Evolutionary conservation across 2,329 filamentous ascomycete genomes (phyloP).

Genomic region (Fusarium sp.): DNA sequence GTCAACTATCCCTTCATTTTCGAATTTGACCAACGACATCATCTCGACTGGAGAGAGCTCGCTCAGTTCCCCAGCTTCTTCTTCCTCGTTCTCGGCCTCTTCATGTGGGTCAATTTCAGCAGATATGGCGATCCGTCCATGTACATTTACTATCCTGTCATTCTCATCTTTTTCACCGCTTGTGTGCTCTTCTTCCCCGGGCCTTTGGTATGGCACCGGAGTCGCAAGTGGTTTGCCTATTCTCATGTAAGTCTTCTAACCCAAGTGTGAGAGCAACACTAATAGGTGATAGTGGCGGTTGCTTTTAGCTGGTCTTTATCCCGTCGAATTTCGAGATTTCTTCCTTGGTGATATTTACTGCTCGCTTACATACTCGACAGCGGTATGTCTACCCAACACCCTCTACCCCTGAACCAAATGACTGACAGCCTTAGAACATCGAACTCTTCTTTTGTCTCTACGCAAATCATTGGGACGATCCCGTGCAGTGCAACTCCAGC

Average conservation of each 20-base stretch:
- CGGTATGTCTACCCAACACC: slow-evolving; percentile 66
- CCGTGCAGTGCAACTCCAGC: slow-evolving; percentile 83
- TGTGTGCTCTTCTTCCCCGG: slow-evolving; percentile 81
- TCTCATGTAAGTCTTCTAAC: slow-evolving; percentile 76
- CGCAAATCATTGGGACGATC: slow-evolving; percentile 78
- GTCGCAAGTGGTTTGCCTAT: slow-evolving; percentile 87
- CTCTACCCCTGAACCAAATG: not conserved
- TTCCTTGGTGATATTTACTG: slow-evolving; percentile 98
- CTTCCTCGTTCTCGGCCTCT: slow-evolving; percentile 79
- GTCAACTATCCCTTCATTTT: slow-evolving; percentile 98
- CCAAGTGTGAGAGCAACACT: not conserved
- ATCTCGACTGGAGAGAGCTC: slow-evolving; percentile 90
- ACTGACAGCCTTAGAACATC: slow-evolving; percentile 73
- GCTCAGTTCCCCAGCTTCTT: slow-evolving; percentile 89
- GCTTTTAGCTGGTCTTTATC: slow-evolving; percentile 85
- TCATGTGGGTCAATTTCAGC: slow-evolving; percentile 91
- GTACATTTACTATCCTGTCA: slow-evolving; percentile 87
- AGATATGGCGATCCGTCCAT: slow-evolving; percentile 72
- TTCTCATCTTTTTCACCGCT: slow-evolving; percentile 77
- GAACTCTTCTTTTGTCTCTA: slow-evolving; percentile 97
- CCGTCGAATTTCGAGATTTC: slow-evolving; percentile 97
- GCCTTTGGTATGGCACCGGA: slow-evolving; percentile 78
- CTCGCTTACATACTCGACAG: slow-evolving; percentile 89
- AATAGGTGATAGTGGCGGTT: slow-evolving; percentile 76
- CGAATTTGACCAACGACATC: slow-evolving; percentile 89